Evolutionary conservation across 306 rosid genomes (phyloP), one percentile per base, ranked within the genome.

Genomic region (Leucaena leucocephala): DNA sequence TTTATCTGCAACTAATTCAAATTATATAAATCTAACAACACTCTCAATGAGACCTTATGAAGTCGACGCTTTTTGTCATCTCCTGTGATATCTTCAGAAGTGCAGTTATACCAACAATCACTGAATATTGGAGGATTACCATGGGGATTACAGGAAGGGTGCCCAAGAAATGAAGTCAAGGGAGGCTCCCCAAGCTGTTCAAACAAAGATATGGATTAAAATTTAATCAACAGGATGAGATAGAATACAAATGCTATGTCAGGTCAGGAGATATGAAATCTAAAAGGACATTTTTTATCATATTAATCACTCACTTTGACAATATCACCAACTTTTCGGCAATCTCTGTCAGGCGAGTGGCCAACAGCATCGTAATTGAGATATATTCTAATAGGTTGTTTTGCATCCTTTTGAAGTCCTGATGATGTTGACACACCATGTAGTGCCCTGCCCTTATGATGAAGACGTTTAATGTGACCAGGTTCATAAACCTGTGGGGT

Each of bases 31-130:
- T 74, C 71, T 64, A 71, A 66, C 72, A 74, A 40, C 19, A 59
- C 71, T 11, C 68, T 72, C 33, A 55, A 52, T 49, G n/a, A 74
- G 68, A 95, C 99, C 99, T 91, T 95, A 66, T 88, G 96, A 73
- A 95, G 99, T 71, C 94, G 94, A 46, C 27, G 92, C 57, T 87
- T 85, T 85, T 95, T 95, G 86, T 95, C 99, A 81, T 87, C 90
- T 81, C 98, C 90, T 38, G 98, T 85, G 71, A 95, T 87, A 88
- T 95, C 98, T 75, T 95, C 98, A 49, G 81, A 78, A 75, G 94
- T 95, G 89, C 98, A 95, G 82, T 89, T 93, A 86, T 95, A 90
- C 99, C 99, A 95, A 87, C 99, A 92, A 82, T 93, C 98, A 58
- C 97, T 96, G 52, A 81, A 83, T 78, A 91, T 66, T 52, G 98